Evolutionary conservation across 2,329 filamentous ascomycete genomes (phyloP), one percentile per base, ranked within the genome.

Genomic region (Verticillium klebahnii): DNA sequence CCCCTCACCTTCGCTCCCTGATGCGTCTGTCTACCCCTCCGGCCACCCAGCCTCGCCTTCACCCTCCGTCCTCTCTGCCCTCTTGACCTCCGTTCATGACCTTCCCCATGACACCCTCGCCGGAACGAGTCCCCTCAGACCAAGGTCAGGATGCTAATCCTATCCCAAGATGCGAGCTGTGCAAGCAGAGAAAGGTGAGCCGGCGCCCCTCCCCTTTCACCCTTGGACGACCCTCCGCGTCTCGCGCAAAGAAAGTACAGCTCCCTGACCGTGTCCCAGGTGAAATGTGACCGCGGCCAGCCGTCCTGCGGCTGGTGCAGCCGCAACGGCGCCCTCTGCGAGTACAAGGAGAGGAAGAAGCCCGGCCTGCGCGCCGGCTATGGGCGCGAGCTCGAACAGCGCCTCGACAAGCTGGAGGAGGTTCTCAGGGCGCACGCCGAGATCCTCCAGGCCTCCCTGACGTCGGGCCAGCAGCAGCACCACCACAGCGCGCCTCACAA

Each of bases 171-270:
- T 89, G 91, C 71, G 91, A 93, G 76, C 82, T 90, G 59, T 92
- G 90, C 79, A 93, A 93, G 75, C 87, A 90, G 74, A 81, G 91
- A 78, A 94, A 93, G 81, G 90, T 92, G 76, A 61, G 73, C 69
- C 14, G n/a, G 19, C 34, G 17, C 50, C 14, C 15, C 37, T 50
- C 56, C 54, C 34, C 45, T 55, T 14, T 23, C 23, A 36, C 54
- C 39, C n/a, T 17, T 37, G 56, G 36, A 23, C 45, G 14, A 32
- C 57, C 34, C 19, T 61, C 34, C 34, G 34, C 25, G 45, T 58
- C 36, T 23, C 14, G n/a, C 17, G 45, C 29, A 56, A 45, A 7
- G 17, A 23, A 29, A 29, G 29, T 52, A 34, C 57, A 62, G 68
- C 60, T 70, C 62, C 29, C 11, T 37, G 4, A 1, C 34, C 17